Conservation (phyloP, 495 filamentous ascomycete genomes). For the Xylaria acuta region DNA sequence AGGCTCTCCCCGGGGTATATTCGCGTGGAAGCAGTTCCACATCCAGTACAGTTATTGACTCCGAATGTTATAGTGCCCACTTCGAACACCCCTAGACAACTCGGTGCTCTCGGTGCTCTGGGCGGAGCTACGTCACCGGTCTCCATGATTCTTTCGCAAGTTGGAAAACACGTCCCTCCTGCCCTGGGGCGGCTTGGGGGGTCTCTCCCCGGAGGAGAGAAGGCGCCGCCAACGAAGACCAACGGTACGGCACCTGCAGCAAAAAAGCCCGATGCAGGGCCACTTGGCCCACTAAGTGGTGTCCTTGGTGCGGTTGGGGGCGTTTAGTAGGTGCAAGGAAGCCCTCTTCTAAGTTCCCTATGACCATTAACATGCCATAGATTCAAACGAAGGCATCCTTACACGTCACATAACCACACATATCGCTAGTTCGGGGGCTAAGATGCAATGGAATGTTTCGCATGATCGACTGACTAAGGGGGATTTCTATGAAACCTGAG, state of each 20-base stretch:
- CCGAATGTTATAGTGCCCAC: constrained; percentile 2
- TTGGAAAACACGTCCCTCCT: constrained; percentile 20
- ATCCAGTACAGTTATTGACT: background rate
- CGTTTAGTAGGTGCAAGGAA: constrained; percentile 14
- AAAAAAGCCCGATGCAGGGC: constrained; percentile 1
- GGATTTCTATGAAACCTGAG: background rate
- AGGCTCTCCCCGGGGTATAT: background rate
- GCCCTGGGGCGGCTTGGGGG: background rate
- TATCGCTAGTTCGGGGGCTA: background rate
- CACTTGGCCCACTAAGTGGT: constrained; percentile 6
- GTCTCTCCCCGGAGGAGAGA: background rate
- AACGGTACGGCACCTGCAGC: constrained; percentile 6
- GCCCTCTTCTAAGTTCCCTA: background rate
- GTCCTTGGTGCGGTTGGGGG: constrained; percentile 29
- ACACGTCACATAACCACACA: background rate
- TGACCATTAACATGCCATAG: background rate
- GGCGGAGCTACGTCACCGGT: constrained; percentile 10
- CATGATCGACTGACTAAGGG: background rate
- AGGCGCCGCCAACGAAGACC: background rate
- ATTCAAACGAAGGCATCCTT: background rate
- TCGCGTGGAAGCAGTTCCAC: background rate
- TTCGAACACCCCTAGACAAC: constrained; percentile 2
- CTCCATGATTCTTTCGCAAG: background rate
- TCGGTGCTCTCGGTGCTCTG: constrained; percentile 7
- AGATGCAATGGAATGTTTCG: background rate